Evolutionary conservation across 441 rosid species (phyloP).

Genomic region (Euphorbia schlechtendalii): DNA sequence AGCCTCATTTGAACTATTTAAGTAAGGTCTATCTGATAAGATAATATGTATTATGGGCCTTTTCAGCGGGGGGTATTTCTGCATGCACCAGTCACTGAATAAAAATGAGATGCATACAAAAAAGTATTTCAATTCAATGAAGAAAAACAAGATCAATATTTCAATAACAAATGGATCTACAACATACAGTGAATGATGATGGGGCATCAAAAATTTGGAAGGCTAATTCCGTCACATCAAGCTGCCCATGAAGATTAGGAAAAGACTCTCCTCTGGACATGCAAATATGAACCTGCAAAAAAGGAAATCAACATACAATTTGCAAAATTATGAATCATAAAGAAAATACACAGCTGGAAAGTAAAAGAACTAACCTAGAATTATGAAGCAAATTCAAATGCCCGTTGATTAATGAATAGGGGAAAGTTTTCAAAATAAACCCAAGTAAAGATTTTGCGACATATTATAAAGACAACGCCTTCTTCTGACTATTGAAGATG

Average conservation of each 20-base stretch:
- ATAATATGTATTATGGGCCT: constrained; percentile 6
- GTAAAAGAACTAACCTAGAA: constrained; percentile 2
- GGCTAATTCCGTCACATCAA: constrained; percentile 81
- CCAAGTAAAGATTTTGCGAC: constrained; percentile 3
- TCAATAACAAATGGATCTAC: constrained; percentile 18
- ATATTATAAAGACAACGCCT: background rate
- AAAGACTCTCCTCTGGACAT: constrained; percentile 94
- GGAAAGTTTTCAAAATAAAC: background rate
- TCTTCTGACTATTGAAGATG: background rate
- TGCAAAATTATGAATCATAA: background rate
- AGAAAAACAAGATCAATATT: constrained; percentile 15
- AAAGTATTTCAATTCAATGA: constrained; percentile 13
- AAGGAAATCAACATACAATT: constrained; percentile 18
- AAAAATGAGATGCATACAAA: constrained; percentile 9
- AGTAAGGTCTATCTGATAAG: background rate
- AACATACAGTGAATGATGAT: constrained; percentile 78
- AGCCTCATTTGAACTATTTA: background rate
- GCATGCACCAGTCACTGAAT: background rate
- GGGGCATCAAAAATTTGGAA: constrained; percentile 93
- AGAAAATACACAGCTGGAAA: background rate
- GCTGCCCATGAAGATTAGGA: constrained; percentile 95
- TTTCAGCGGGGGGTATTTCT: background rate
- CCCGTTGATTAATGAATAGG: background rate
- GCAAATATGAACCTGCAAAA: constrained; percentile 85
- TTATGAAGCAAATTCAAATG: background rate